Conservation (phyloP, 768 basidiomycete genomes). For the Phylloporus rhodoxanthus region DNA sequence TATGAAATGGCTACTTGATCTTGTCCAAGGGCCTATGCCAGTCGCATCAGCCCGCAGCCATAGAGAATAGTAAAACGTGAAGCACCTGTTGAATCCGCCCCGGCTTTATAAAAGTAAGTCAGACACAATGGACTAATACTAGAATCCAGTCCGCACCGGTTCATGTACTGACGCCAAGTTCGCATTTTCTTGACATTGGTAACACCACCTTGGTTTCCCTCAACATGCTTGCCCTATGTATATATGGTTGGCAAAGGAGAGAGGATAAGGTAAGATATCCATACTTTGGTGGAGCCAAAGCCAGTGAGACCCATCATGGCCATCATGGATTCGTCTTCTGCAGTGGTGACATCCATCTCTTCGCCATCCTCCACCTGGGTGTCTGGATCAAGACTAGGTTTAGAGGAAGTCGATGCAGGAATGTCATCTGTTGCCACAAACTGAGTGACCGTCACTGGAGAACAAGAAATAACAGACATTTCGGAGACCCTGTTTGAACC, state of each 20-base stretch:
- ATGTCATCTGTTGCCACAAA: slow-evolving; percentile 3
- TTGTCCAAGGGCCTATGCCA: slow-evolving; percentile 79
- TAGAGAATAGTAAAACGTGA: background rate
- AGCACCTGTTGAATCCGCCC: slow-evolving; percentile 78
- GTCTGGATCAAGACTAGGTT: slow-evolving; percentile 39
- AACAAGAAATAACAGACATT: slow-evolving; percentile 10
- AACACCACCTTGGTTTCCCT: slow-evolving; percentile 74
- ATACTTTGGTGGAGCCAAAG: slow-evolving; percentile 87
- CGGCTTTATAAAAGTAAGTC: slow-evolving; percentile 40
- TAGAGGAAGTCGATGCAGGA: slow-evolving; percentile 11
- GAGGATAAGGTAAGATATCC: slow-evolving; percentile 2
- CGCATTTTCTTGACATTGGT: slow-evolving; percentile 71
- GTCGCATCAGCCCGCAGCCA: slow-evolving; percentile 12
- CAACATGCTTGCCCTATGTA: slow-evolving; percentile 67
- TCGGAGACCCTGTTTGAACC: slow-evolving; percentile 9
- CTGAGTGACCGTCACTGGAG: background rate
- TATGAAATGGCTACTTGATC: slow-evolving; percentile 59
- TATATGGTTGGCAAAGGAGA: background rate
- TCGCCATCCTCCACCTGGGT: slow-evolving; percentile 44
- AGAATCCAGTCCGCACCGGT: slow-evolving; percentile 48
- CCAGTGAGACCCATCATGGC: slow-evolving; percentile 84
- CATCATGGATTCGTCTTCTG: slow-evolving; percentile 79
- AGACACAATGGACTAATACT: slow-evolving; percentile 5
- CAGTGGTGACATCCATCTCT: slow-evolving; percentile 49
- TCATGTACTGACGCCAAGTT: slow-evolving; percentile 99